Percentiles rank a stretch among this genome's conserved stretches.
phyloP scores from a whole-genome alignment of 495 filamentous ascomycete genomes.

The Hyaloscypha variabilis region DNA sequence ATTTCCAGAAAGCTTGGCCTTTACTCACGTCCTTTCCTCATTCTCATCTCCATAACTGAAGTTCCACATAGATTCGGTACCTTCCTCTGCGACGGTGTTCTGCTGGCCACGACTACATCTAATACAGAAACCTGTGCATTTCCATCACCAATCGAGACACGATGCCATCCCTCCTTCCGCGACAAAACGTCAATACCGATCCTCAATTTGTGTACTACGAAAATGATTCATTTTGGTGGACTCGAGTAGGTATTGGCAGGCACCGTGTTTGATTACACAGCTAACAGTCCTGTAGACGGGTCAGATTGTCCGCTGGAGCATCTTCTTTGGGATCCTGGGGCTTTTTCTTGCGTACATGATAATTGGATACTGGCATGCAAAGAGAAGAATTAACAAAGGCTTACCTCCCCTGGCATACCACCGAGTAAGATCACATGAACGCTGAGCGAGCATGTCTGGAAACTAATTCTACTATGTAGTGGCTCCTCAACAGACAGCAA shows the following conservation, averaged over 20 bases:
- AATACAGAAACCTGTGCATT: neutral
- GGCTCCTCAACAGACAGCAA: slow-evolving; percentile 59
- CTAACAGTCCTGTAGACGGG: slow-evolving; percentile 47
- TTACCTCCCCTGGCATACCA: slow-evolving; percentile 67
- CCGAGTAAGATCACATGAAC: slow-evolving; percentile 48
- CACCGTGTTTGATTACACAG: neutral
- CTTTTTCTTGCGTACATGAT: slow-evolving; percentile 57
- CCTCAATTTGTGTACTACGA: slow-evolving; percentile 17
- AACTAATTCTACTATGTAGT: slow-evolving; percentile 44
- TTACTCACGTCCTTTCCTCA: slow-evolving; percentile 1
- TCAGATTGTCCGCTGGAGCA: slow-evolving; percentile 66
- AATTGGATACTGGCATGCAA: slow-evolving; percentile 67
- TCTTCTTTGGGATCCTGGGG: slow-evolving; percentile 59
- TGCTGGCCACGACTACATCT: neutral
- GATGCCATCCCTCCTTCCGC: slow-evolving; percentile 9
- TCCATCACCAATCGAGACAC: neutral
- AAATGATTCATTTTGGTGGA: slow-evolving; percentile 22
- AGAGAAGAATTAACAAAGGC: slow-evolving; percentile 62
- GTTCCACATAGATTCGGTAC: slow-evolving; percentile 16
- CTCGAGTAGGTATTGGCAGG: slow-evolving; percentile 20
- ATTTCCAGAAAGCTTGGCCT: slow-evolving; percentile 14
- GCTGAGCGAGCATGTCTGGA: slow-evolving; percentile 2
- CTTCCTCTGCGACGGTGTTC: neutral
- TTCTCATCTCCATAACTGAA: neutral
- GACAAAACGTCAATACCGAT: slow-evolving; percentile 19